phyloP scores from a whole-genome alignment of 2,329 filamentous ascomycete genomes.

The Colletotrichum liriopes region DNA sequence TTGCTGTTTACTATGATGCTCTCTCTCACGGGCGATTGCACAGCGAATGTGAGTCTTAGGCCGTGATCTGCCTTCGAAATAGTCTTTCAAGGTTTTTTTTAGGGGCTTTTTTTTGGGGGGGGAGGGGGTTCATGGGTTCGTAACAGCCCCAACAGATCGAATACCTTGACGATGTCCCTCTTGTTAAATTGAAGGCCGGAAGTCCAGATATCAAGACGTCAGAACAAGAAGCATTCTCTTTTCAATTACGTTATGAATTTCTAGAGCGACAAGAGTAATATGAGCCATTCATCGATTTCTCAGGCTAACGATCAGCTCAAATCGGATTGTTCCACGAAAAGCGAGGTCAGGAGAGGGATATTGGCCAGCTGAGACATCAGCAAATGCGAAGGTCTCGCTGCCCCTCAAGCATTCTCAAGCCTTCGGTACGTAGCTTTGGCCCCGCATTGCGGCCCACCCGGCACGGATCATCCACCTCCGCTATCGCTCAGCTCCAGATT shows the following conservation, averaged over 20 bases:
- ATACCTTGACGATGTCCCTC: neutral
- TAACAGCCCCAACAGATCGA: neutral
- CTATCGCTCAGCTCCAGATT: slow-evolving; percentile 33
- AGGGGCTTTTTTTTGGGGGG: no score
- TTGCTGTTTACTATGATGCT: neutral
- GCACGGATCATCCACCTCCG: slow-evolving; percentile 30
- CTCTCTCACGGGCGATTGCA: no score
- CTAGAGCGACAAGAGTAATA: no score
- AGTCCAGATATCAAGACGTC: neutral
- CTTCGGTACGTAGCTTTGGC: slow-evolving; percentile 10
- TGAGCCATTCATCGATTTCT: neutral
- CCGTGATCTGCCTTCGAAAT: neutral
- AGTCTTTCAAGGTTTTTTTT: neutral
- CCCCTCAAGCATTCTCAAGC: neutral
- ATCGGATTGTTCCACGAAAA: neutral
- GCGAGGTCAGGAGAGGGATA: neutral
- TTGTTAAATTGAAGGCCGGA: neutral
- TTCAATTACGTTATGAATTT: neutral
- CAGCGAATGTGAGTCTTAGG: neutral
- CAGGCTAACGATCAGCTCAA: neutral
- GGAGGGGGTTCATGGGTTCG: no score
- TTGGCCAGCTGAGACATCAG: neutral
- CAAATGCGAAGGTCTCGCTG: neutral
- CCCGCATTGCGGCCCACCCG: slow-evolving; percentile 6
- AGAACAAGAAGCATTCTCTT: neutral